These are phyloP conservation scores for Neurospora sp. DNA, from an alignment of 2,329 filamentous ascomycete genomes.

Conservation along the genomic window DNA sequence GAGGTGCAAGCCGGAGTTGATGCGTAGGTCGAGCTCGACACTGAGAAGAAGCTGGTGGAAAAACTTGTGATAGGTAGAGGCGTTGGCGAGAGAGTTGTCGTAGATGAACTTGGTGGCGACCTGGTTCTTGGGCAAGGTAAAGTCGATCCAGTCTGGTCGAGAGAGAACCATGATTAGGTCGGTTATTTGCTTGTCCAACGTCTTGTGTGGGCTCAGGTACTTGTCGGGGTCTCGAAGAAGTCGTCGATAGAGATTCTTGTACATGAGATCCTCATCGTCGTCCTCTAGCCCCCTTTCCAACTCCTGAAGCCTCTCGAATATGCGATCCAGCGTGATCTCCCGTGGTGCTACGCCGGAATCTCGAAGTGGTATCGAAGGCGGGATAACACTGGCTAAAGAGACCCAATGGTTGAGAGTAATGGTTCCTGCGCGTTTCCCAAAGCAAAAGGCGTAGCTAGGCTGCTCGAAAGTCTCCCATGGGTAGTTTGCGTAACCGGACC, in stretches of 20 bases:
- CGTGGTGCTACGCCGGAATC: conserved; percentile 50
- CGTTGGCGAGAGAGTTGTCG: conserved; percentile 45
- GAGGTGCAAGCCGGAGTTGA: conserved; percentile 51
- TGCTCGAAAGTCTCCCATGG: conserved; percentile 68
- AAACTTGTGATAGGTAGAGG: conserved; percentile 52
- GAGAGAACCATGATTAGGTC: conserved; percentile 62
- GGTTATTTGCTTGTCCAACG: conserved; percentile 60
- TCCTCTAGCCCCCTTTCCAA: conserved; percentile 47
- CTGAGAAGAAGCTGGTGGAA: conserved; percentile 70
- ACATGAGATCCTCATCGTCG: conserved; percentile 47
- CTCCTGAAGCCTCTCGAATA: conserved; percentile 49
- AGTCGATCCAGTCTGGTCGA: conserved; percentile 63
- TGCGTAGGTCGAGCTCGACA: conserved; percentile 60
- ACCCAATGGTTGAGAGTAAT: conserved; percentile 64
- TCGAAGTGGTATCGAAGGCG: conserved; percentile 45
- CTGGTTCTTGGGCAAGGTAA: conserved; percentile 59
- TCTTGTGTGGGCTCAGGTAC: conserved; percentile 47
- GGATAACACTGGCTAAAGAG: conserved; percentile 44
- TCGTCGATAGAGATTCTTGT: conserved; percentile 54
- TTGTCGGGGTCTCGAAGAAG: conserved; percentile 60
- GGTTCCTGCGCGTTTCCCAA: conserved; percentile 57
- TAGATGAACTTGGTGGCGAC: conserved; percentile 65
- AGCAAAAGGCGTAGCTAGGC: conserved; percentile 59
- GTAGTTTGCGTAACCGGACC: conserved; percentile 29
- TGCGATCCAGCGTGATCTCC: conserved; percentile 45